Percentiles rank a stretch among this genome's conserved stretches.
phyloP scores from a whole-genome alignment of 2,329 filamentous ascomycete genomes.

The Colletotrichum limetticola region DNA sequence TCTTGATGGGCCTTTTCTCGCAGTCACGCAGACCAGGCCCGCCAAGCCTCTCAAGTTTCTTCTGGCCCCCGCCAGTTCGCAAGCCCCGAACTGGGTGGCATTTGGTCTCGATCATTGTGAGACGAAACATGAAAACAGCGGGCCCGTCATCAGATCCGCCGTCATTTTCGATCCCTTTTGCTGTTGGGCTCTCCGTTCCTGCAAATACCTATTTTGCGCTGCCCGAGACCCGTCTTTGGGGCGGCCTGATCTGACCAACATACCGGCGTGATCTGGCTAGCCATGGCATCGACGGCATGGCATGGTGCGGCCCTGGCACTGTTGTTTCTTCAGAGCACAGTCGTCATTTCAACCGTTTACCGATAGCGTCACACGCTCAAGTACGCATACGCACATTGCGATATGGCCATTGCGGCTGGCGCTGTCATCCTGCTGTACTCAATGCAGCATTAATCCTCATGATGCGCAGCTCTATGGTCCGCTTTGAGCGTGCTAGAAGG shows the following conservation, averaged over 20 bases:
- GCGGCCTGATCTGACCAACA: background rate
- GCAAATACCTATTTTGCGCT: background rate
- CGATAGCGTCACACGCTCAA: background rate
- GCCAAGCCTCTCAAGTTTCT: conserved; percentile 16
- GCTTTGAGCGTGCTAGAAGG: background rate
- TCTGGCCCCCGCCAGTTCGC: conserved; percentile 29
- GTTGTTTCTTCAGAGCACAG: background rate
- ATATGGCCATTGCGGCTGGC: background rate
- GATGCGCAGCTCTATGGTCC: background rate
- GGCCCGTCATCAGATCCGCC: conserved; percentile 12
- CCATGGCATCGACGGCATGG: background rate
- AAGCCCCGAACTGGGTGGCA: conserved; percentile 29
- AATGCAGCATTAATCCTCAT: background rate
- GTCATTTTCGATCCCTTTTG: conserved; percentile 14
- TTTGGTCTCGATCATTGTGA: conserved; percentile 21
- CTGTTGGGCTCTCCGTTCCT: conserved; percentile 2
- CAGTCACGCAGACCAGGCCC: conserved; percentile 7
- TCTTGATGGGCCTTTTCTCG: conserved; percentile 12
- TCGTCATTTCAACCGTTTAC: background rate
- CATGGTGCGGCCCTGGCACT: background rate
- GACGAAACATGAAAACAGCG: conserved; percentile 29
- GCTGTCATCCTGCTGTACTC: background rate
- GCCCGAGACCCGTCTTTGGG: conserved; percentile 21
- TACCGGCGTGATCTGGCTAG: background rate
- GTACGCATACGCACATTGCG: background rate